Evolutionary conservation across 2,329 filamentous ascomycete genomes (phyloP).

Genomic region (Claviceps citrina): DNA sequence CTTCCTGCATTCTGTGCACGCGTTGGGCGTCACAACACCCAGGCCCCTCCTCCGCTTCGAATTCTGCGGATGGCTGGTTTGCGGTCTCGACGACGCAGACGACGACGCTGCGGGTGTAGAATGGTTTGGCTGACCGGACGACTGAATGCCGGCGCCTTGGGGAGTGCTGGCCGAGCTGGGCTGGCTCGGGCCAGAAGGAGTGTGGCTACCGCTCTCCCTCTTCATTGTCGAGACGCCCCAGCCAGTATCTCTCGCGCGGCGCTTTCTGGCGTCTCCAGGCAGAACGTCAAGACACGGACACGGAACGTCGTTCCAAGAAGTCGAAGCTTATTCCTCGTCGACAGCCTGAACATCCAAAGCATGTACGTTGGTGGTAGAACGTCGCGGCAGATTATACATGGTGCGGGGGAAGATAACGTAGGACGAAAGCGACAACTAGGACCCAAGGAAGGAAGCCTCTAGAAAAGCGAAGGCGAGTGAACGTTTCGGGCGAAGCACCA

Average conservation of each 20-base stretch:
- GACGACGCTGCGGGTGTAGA: slow-evolving; percentile 6
- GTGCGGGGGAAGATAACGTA: neutral
- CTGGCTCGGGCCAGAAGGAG: slow-evolving; percentile 16
- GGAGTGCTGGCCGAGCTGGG: slow-evolving; percentile 20
- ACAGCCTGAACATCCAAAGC: slow-evolving; percentile 1
- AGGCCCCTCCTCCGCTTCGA: slow-evolving; percentile 39
- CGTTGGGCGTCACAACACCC: slow-evolving; percentile 43
- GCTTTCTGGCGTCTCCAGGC: neutral
- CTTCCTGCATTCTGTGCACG: slow-evolving; percentile 46
- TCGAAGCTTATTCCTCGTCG: neutral
- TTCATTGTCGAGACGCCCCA: no score
- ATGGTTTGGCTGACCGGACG: slow-evolving; percentile 5
- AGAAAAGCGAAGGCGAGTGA: neutral
- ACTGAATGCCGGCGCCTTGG: slow-evolving; percentile 16
- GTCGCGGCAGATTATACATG: slow-evolving; percentile 3
- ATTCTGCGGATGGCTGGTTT: slow-evolving; percentile 14
- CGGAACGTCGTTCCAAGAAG: no score
- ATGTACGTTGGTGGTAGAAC: neutral
- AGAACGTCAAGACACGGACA: neutral
- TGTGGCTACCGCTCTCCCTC: slow-evolving; percentile 16
- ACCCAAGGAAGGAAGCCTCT: neutral
- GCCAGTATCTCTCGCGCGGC: no score
- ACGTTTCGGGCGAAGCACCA: no score
- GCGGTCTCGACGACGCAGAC: slow-evolving; percentile 10
- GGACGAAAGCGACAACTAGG: no score